A percentile compares a stretch with the other conserved stretches of the same genome.
These are phyloP conservation scores for Rhynchosporium secalis DNA, from an alignment of 2,329 filamentous ascomycete species.

Conservation along the genomic window DNA sequence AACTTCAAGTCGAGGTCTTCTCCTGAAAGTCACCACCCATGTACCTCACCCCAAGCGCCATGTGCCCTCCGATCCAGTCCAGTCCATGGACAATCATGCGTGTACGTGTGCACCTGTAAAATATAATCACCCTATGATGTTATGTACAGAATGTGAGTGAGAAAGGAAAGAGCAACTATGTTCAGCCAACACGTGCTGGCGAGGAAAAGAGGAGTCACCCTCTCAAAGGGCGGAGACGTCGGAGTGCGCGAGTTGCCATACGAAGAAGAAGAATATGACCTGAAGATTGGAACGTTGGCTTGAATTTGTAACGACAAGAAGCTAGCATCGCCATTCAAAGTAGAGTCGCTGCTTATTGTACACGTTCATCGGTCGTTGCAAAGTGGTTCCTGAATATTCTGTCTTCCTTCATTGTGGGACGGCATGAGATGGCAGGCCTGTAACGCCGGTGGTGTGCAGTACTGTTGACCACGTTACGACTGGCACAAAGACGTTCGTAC, in stretches of 20 bases:
- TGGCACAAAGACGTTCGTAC: not conserved
- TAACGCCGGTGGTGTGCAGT: conserved; percentile 11
- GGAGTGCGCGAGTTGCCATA: too few relatives aligned
- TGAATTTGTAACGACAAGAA: too few relatives aligned
- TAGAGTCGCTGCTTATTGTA: too few relatives aligned
- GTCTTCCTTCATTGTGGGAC: too few relatives aligned
- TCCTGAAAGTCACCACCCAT: not conserved
- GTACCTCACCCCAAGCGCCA: not conserved
- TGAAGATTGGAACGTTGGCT: too few relatives aligned
- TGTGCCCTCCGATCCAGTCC: not conserved
- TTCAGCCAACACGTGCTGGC: not conserved
- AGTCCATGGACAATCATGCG: not conserved
- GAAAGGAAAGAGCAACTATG: not conserved
- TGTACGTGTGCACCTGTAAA: not conserved
- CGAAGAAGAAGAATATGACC: too few relatives aligned
- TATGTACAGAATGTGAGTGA: not conserved
- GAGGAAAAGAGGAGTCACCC: not conserved
- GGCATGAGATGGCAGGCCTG: not conserved
- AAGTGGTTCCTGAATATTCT: too few relatives aligned
- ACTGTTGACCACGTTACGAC: not conserved
- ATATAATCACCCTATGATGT: not conserved
- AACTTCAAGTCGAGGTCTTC: not conserved
- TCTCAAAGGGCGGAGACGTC: too few relatives aligned
- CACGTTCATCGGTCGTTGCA: too few relatives aligned
- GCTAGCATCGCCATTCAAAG: too few relatives aligned